phyloP scores from a whole-genome alignment of 2,329 filamentous ascomycete genomes.

The Diaporthe caulivora region DNA sequence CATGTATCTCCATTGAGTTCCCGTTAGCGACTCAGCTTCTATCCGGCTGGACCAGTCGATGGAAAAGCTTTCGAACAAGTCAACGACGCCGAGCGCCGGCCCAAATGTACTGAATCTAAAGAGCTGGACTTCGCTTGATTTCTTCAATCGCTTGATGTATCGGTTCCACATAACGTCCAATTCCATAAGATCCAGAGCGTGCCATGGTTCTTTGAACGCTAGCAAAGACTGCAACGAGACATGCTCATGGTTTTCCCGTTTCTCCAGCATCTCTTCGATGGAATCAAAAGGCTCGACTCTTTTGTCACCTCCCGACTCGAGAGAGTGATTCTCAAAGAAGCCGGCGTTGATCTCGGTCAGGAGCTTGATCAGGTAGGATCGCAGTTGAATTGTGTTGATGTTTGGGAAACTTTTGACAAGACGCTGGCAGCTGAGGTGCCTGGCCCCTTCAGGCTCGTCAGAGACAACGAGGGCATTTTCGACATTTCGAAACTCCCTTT shows the following conservation, averaged over 20 bases:
- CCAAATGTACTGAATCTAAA: constrained; percentile 21
- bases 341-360: constrained; percentile 32
- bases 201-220: constrained; percentile 18
- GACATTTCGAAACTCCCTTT: constrained; percentile 28
- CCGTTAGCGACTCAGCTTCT: constrained; percentile 31
- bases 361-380: constrained; percentile 26
- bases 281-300: constrained; percentile 2
- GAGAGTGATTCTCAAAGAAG: neutral
- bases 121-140: constrained; percentile 10
- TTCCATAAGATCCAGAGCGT: constrained; percentile 30
- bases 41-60: constrained; percentile 37
- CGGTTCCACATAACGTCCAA: constrained; percentile 12
- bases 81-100: neutral
- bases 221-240: constrained; percentile 35
- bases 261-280: constrained; percentile 10
- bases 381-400: constrained; percentile 16
- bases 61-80: constrained; percentile 36
- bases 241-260: constrained; percentile 3
- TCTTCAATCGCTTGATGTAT: neutral
- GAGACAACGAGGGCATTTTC: constrained; percentile 32
- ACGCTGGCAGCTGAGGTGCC: constrained; percentile 5
- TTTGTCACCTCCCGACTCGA: neutral
- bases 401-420: neutral
- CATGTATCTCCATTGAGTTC: constrained; percentile 35
- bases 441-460: constrained; percentile 14